Percentiles rank a stretch among this genome's conserved stretches.
Conservation (phyloP, 495 filamentous ascomycete genomes). For the Staphylotrichum tortipilum region DNA sequence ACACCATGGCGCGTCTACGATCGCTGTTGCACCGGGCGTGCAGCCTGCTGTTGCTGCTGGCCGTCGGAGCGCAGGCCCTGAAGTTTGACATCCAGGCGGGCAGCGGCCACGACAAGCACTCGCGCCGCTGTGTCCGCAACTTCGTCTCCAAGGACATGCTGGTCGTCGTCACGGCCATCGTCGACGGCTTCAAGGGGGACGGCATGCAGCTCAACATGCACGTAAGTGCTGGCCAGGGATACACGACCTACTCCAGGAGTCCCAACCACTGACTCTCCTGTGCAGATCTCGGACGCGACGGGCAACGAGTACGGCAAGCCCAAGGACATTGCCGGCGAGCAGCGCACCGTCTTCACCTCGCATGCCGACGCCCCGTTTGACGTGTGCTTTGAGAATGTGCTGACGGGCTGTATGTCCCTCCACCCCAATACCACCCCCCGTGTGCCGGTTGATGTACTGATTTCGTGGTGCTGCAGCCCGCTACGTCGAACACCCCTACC, state of each 20-base stretch:
- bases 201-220: conserved; percentile 93
- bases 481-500: conserved; percentile 51
- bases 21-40: conserved; percentile 40
- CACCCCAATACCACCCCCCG: too few relatives aligned
- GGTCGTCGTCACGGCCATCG: conserved; percentile 94
- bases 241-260: too few relatives aligned
- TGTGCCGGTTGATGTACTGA: too few relatives aligned
- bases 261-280: too few relatives aligned
- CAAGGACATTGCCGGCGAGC: conserved; percentile 85
- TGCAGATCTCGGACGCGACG: conserved; percentile 83
- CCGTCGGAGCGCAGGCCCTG: conserved; percentile 62
- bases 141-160: conserved; percentile 89
- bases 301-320: conserved; percentile 92
- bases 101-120: conserved; percentile 45
- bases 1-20: conserved; percentile 25
- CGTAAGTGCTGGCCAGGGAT: conserved; percentile 47
- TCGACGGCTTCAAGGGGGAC: conserved; percentile 78
- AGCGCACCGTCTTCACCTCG: conserved; percentile 90
- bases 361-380: conserved; percentile 91
- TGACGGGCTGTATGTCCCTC: conserved; percentile 61
- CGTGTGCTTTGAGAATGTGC: conserved; percentile 90
- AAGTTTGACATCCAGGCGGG: conserved; percentile 87
- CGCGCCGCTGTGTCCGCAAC: conserved; percentile 88
- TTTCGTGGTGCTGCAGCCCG: too few relatives aligned
- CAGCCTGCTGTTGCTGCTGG: conserved; percentile 43